These are phyloP conservation scores for Eustoma russellianum DNA, from an alignment of 257 asterid species.

Conservation along the genomic window DNA sequence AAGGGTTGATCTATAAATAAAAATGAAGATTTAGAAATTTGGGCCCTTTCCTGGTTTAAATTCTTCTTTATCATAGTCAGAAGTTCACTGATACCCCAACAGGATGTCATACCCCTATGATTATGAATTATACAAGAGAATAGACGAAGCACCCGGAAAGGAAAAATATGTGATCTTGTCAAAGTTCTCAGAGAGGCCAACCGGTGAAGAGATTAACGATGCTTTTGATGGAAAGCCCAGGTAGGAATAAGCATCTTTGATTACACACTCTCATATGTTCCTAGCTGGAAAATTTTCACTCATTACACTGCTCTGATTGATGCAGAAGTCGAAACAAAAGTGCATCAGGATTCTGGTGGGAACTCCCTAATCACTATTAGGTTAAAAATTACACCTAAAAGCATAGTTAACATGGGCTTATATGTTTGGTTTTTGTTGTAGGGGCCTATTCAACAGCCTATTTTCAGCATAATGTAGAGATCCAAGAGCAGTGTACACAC, in stretches of 20 bases:
- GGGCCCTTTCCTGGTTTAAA: neutral
- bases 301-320: conserved; percentile 10
- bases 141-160: conserved; percentile 60
- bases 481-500: neutral
- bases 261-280: too few species aligned
- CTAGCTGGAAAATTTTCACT: conserved; percentile 2
- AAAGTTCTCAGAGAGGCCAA: conserved; percentile 56
- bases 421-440: conserved; percentile 11
- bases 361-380: conserved; percentile 9
- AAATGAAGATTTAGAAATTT: too few species aligned
- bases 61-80: neutral
- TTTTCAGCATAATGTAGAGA: conserved; percentile 22
- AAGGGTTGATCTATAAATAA: too few species aligned
- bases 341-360: conserved; percentile 77
- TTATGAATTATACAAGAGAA: conserved; percentile 81
- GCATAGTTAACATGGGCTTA: conserved; percentile 12
- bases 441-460: conserved; percentile 70
- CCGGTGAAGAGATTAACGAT: conserved; percentile 70
- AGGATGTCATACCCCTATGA: conserved; percentile 82
- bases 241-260: conserved; percentile 18
- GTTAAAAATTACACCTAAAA: conserved; percentile 5
- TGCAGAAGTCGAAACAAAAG: conserved; percentile 51
- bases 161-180: conserved; percentile 61
- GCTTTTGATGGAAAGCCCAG: conserved; percentile 79
- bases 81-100: conserved; percentile 7